Percentiles rank a stretch among this genome's conserved stretches.
phyloP scores from a whole-genome alignment of 1,139 yeast genomes.

The Yamadazyma taylorii region DNA sequence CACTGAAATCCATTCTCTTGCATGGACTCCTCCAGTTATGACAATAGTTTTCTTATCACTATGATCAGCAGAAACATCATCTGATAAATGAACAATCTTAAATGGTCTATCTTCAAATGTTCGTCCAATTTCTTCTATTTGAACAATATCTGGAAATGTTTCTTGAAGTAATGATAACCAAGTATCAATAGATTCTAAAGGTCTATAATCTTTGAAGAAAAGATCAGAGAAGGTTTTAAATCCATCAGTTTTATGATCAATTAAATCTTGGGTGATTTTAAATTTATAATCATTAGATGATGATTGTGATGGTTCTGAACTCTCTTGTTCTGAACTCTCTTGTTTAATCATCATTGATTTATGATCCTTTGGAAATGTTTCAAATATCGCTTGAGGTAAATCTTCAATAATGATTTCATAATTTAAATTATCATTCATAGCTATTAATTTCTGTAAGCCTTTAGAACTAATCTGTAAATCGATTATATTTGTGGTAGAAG shows the following conservation, averaged over 20 bases:
- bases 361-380: slow-evolving; percentile 47
- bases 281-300: too few relatives aligned
- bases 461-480: slow-evolving; percentile 36
- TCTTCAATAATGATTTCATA: slow-evolving; percentile 51
- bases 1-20: slow-evolving; percentile 87
- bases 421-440: slow-evolving; percentile 21
- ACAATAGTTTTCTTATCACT: slow-evolving; percentile 64
- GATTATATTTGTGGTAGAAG: slow-evolving; percentile 22
- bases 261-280: slow-evolving; percentile 19
- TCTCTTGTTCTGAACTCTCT: too few relatives aligned
- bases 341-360: slow-evolving; percentile 8
- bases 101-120: slow-evolving; percentile 74
- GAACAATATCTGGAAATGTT: slow-evolving; percentile 57
- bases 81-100: slow-evolving; percentile 62
- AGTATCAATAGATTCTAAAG: slow-evolving; percentile 63
- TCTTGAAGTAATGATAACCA: slow-evolving; percentile 65
- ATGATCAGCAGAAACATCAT: slow-evolving; percentile 43
- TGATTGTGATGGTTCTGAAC: too few relatives aligned
- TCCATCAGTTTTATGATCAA: slow-evolving; percentile 13
- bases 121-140: slow-evolving; percentile 66
- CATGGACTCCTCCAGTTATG: slow-evolving; percentile 82
- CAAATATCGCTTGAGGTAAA: slow-evolving; percentile 54
- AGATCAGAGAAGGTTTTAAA: slow-evolving; percentile 33
- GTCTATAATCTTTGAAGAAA: slow-evolving; percentile 72
- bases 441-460: slow-evolving; percentile 22